These are phyloP conservation scores for Salicornia ramosissima DNA, from an alignment of 148 eudicot genomes.

Conservation along the genomic window DNA sequence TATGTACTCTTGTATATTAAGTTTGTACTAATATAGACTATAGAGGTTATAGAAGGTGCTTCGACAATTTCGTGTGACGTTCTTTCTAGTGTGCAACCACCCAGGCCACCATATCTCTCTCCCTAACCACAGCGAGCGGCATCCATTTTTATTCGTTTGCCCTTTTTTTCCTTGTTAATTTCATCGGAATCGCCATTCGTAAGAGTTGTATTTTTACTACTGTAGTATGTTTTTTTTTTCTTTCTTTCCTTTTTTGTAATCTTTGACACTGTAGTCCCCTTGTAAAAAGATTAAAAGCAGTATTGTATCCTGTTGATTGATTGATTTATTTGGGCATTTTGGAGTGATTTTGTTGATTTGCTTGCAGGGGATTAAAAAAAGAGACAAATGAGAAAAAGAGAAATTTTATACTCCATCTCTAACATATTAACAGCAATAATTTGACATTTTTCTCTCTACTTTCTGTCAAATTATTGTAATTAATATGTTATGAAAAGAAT, in stretches of 20 bases:
- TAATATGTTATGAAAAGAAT: too few relatives aligned
- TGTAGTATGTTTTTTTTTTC: not conserved
- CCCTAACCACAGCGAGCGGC: slow-evolving; percentile 15
- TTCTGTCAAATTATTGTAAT: too few relatives aligned
- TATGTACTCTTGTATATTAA: slow-evolving; percentile 20
- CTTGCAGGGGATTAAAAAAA: not conserved
- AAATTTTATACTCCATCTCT: too few relatives aligned
- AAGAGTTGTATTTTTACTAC: slow-evolving; percentile 24
- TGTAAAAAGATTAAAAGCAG: slow-evolving; percentile 7
- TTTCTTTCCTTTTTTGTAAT: not conserved
- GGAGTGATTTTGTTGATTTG: slow-evolving; percentile 18
- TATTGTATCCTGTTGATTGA: slow-evolving; percentile 17
- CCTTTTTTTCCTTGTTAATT: slow-evolving; percentile 5
- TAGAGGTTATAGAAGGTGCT: slow-evolving; percentile 18
- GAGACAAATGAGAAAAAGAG: too few relatives aligned
- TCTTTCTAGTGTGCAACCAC: slow-evolving; percentile 6
- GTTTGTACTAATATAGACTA: slow-evolving; percentile 24
- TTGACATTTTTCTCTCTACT: too few relatives aligned
- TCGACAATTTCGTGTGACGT: slow-evolving; percentile 18
- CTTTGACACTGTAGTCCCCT: not conserved
- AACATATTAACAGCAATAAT: too few relatives aligned
- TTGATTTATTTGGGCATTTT: slow-evolving; percentile 17
- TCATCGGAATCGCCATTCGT: slow-evolving; percentile 8
- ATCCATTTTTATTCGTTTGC: slow-evolving; percentile 19
- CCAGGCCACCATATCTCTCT: not conserved